phyloP scores from a whole-genome alignment of 768 basidiomycete species.

The Kockovaella imperatae region DNA sequence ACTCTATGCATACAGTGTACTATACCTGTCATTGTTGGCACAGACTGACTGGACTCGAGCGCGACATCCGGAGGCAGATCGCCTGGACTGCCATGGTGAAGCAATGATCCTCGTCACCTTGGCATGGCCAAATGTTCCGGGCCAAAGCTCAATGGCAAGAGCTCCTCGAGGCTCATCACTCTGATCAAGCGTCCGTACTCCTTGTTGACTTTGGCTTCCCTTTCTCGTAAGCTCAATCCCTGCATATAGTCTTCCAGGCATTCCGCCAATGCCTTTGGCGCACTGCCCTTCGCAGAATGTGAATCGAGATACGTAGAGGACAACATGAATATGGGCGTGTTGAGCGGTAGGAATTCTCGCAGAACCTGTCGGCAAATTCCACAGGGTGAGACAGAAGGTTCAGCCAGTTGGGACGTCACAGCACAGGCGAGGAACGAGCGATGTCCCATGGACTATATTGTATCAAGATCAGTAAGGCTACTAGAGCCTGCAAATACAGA shows the following conservation, averaged over 20 bases:
- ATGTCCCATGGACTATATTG: conserved; percentile 1
- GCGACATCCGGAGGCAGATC: neutral
- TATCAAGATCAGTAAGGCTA: neutral
- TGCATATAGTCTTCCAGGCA: conserved; percentile 48
- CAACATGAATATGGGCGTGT: conserved; percentile 49
- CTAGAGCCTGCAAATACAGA: conserved; percentile 8
- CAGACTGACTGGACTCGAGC: neutral
- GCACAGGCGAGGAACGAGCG: conserved; percentile 6
- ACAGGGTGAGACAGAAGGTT: conserved; percentile 66
- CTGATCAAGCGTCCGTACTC: too few relatives aligned
- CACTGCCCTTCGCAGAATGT: neutral
- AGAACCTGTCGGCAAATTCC: conserved; percentile 84
- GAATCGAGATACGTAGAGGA: conserved; percentile 23
- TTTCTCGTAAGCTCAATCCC: conserved; percentile 47
- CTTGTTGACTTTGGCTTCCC: conserved; percentile 45
- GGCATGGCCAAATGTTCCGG: conserved; percentile 54
- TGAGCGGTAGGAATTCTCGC: conserved; percentile 38
- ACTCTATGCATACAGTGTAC: too few relatives aligned
- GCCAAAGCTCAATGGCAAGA: conserved; percentile 81
- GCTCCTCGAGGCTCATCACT: conserved; percentile 58
- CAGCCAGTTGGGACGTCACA: conserved; percentile 47
- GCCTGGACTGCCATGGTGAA: neutral
- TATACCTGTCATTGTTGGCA: too few relatives aligned
- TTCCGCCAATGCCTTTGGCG: conserved; percentile 53
- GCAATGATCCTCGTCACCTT: neutral